Base-by-base conservation (phyloP, 179 eudicot species). In the Dionaea muscipula region DNA sequence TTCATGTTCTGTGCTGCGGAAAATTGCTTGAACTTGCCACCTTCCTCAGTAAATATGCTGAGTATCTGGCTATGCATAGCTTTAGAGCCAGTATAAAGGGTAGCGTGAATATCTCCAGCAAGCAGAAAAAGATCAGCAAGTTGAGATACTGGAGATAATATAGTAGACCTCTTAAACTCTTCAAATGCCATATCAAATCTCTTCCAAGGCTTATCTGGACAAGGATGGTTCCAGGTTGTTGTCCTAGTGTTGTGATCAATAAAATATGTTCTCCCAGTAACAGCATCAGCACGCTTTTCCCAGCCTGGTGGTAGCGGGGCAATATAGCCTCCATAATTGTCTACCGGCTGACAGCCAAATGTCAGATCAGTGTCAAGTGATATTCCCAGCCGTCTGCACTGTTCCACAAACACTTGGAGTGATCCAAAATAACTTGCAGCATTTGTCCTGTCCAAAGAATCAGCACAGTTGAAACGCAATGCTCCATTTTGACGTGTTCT, bases 11-110 rank as follows among this genome's bases (percentile, higher is more conserved):
- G 94, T 57, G 97, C 97, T 19, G 82, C 94, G 64, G 97, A 89
- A 62, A 90, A 86, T 75, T 90, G 90, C 59, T 86, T 86, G 62
- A 90, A 90, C 68, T 83, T 90, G 44, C 97, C 82, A 48, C 87
- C 81, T 65, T 90, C 95, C 54, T 90, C 95, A 36, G 55, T 90
- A 57, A 90, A 90, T 68, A 90, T 90, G 76, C 69, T 86, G 46
- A 90, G 81, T 75, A 90, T 90, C 72, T 90, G 97, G 75, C 97
- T 90, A 58, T 90, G 97, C 97, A 90, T 90, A 46, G 97, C 97
- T 77, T 84, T 86, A 47, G 97, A 90, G 48, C 97, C 97, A 70
- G 97, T 90, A 69, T 90, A 90, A 53, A 90, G 71, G 12, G 97
- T 90, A 38, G 97, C 97, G 64, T 90, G 97, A 65, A 86, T 80